Evolutionary conservation across 345 rosid genomes (phyloP), one percentile per base, ranked within the genome.

Genomic region (Eucalyptus caleyi): DNA sequence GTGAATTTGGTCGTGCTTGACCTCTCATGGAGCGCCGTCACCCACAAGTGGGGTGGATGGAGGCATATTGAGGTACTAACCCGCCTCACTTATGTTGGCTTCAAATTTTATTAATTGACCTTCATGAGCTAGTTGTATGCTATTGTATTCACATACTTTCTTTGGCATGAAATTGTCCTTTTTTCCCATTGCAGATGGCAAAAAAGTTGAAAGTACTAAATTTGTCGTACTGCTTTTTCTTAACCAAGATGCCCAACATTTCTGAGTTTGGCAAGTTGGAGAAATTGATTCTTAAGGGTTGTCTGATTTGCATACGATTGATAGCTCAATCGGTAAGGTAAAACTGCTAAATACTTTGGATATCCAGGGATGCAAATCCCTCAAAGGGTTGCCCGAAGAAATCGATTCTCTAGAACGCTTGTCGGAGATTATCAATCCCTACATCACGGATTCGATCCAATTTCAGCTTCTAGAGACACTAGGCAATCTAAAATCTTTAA

Each of bases 151-250:
- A 10, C 15, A 1, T 24, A 2, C 30, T 26, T 59, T 9, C 7
- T 0, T 59, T 26, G 65, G 15, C 65, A 59, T 59, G 65, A 0
- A 24, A 26, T 59, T 9, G 7, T 9, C n/a, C 62, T 10, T 59
- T 5, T 11, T 26, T 10, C 1, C n/a, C n/a, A 24, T 5, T 59
- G 14, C 14, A 59, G n/a, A 59, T 26, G 65, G n/a, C 7, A 1
- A 59, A 59, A 26, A 59, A 11, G n/a, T 59, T 59, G 12, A 26
- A 59, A 59, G 16, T 26, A 11, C n/a, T 59, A 59, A 1, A 59
- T 59, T 59, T 59, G 65, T 2, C n/a, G 4, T 5, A 2, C 1
- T 59, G 65, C 65, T 5, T 0, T 23, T 11, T 0, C 7, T 59
- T 59, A 59, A 59, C 65, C 15, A 1, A 11, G n/a, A 59, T 15